phyloP scores from a whole-genome alignment of 768 basidiomycete species.

The Podaxis sp. region DNA sequence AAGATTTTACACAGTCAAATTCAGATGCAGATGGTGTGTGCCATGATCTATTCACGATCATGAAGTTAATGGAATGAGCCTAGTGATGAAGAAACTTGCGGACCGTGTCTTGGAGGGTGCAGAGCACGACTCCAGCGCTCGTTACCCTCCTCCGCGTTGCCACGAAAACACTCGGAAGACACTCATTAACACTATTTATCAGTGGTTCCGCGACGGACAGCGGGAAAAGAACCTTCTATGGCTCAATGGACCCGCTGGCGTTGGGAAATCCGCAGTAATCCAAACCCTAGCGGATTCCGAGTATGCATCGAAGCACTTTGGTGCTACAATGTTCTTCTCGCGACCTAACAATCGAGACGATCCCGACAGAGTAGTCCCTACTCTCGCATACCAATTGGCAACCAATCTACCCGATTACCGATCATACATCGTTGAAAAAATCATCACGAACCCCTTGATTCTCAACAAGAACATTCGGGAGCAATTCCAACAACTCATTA shows the following conservation, averaged over 20 bases:
- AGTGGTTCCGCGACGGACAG: not conserved
- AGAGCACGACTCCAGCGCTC: not conserved
- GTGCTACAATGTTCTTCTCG: not conserved
- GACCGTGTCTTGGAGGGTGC: not conserved
- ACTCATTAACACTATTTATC: not conserved
- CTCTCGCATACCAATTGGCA: not conserved
- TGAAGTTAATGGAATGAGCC: not conserved
- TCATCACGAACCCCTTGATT: not conserved
- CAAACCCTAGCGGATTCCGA: not conserved
- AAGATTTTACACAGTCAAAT: not conserved
- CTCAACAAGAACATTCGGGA: not conserved
- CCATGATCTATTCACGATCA: not conserved
- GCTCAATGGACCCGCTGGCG: not conserved
- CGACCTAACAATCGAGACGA: not conserved
- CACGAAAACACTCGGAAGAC: not conserved
- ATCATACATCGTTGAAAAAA: not conserved
- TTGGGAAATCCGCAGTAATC: not conserved
- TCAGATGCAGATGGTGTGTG: not conserved
- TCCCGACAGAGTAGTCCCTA: not conserved
- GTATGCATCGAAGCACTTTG: not conserved
- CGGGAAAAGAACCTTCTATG: not conserved
- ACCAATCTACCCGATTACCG: not conserved
- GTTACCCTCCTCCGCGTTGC: not conserved
- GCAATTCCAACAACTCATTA: constrained; percentile 18
- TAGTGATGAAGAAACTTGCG: not conserved